Percentiles rank a stretch among this genome's conserved stretches.
Evolutionary conservation across 495 filamentous ascomycete genomes (phyloP).

Genomic region (Daldinia vernicosa): DNA sequence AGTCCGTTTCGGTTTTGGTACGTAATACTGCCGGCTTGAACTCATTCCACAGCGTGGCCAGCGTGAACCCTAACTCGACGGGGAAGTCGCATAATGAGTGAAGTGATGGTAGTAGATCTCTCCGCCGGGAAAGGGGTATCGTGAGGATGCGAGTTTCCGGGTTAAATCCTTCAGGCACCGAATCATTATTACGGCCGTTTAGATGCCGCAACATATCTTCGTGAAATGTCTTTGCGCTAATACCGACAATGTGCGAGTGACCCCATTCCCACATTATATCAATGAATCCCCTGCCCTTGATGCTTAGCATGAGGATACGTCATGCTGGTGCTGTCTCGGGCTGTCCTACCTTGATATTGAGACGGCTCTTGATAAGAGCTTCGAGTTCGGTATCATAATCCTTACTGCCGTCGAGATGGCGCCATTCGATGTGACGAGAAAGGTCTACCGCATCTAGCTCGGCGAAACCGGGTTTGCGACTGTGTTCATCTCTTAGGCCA

Average conservation of each 20-base stretch:
- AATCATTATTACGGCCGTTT: background rate
- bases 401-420: background rate
- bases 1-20: background rate
- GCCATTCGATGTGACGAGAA: slow-evolving; percentile 43
- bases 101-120: slow-evolving; percentile 21
- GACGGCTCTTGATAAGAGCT: slow-evolving; percentile 28
- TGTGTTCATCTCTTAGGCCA: slow-evolving; percentile 44
- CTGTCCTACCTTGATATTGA: slow-evolving; percentile 41
- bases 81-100: slow-evolving; percentile 32
- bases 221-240: slow-evolving; percentile 48
- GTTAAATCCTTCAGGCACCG: slow-evolving; percentile 5
- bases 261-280: slow-evolving; percentile 49
- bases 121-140: slow-evolving; percentile 16
- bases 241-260: slow-evolving; percentile 49
- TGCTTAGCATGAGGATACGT: slow-evolving; percentile 42
- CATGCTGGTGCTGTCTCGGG: slow-evolving; percentile 43
- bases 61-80: slow-evolving; percentile 21
- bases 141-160: slow-evolving; percentile 28
- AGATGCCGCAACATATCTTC: slow-evolving; percentile 45
- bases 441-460: slow-evolving; percentile 43
- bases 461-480: slow-evolving; percentile 43
- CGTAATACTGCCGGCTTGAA: slow-evolving; percentile 15
- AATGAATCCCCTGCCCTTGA: slow-evolving; percentile 12
- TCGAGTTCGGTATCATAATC: slow-evolving; percentile 32
- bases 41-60: slow-evolving; percentile 27